phyloP scores from a whole-genome alignment of 805 yeast genomes.

The Cyberlindnera nakhonratchasimensis region DNA sequence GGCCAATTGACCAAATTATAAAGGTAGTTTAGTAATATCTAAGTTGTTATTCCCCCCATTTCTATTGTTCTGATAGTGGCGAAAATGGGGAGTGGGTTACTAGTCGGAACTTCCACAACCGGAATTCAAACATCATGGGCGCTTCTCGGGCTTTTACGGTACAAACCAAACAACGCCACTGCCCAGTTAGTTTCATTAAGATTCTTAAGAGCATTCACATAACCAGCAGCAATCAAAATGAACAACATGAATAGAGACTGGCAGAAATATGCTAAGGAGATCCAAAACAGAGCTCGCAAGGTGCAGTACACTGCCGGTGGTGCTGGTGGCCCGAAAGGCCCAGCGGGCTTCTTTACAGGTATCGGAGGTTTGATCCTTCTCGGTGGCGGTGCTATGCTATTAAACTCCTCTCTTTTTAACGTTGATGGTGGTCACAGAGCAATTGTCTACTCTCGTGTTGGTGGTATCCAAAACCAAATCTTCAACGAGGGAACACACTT shows the following conservation, averaged over 20 bases:
- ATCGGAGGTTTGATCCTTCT: constrained; percentile 55
- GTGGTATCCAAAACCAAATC: constrained; percentile 80
- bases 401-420: constrained; percentile 62
- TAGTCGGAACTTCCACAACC: background rate
- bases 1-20: background rate
- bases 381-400: constrained; percentile 52
- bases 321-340: constrained; percentile 37
- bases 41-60: too few species aligned
- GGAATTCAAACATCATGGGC: background rate
- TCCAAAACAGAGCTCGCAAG: constrained; percentile 44
- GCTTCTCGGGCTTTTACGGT: too few species aligned
- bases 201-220: too few species aligned
- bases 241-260: constrained; percentile 40
- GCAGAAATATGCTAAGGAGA: constrained; percentile 48
- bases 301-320: constrained; percentile 39
- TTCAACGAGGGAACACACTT: constrained; percentile 94
- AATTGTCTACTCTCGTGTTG: constrained; percentile 81
- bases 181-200: too few species aligned
- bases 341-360: constrained; percentile 59
- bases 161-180: too few species aligned
- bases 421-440: constrained; percentile 99
- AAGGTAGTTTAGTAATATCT: too few species aligned
- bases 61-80: too few species aligned
- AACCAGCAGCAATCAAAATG: constrained; percentile 13
- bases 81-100: background rate